Conservation (phyloP, 257 asterid species). For the Scutellaria galericulata region DNA sequence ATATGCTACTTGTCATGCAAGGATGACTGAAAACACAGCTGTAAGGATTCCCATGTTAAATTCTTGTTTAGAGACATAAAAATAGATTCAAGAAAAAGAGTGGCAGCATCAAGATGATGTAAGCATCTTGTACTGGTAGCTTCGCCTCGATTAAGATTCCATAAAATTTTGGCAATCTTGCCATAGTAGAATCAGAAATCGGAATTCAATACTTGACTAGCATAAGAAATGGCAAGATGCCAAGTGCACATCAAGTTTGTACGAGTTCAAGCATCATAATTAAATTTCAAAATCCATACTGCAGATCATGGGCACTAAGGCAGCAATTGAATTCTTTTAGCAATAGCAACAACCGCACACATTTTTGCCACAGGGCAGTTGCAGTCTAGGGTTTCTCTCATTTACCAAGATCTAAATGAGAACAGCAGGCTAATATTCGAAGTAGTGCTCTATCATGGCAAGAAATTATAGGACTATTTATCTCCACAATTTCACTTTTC, state of each 20-base stretch:
- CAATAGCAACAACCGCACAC: conserved; percentile 11
- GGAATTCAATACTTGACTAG: background rate
- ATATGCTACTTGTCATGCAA: background rate
- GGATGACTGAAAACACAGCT: background rate
- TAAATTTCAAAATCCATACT: conserved; percentile 13
- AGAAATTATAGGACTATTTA: background rate
- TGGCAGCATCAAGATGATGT: background rate
- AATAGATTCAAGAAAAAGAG: background rate
- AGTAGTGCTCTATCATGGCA: conserved; percentile 4
- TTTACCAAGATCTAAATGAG: conserved; percentile 12
- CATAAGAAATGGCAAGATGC: background rate
- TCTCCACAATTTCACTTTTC: conserved; percentile 13
- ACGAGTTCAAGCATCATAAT: conserved; percentile 12
- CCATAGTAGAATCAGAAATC: conserved; percentile 3
- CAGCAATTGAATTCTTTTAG: conserved; percentile 14
- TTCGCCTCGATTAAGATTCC: background rate
- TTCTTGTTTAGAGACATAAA: conserved; percentile 7
- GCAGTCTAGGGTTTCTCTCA: too few species aligned
- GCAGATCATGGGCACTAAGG: background rate
- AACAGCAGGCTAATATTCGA: conserved; percentile 15
- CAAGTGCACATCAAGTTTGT: background rate
- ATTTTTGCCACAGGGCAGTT: background rate
- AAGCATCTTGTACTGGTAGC: background rate
- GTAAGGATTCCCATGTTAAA: background rate
- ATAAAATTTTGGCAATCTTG: background rate